Conservation (phyloP, 2,329 filamentous ascomycete species). For the Exophiala calicioides region DNA sequence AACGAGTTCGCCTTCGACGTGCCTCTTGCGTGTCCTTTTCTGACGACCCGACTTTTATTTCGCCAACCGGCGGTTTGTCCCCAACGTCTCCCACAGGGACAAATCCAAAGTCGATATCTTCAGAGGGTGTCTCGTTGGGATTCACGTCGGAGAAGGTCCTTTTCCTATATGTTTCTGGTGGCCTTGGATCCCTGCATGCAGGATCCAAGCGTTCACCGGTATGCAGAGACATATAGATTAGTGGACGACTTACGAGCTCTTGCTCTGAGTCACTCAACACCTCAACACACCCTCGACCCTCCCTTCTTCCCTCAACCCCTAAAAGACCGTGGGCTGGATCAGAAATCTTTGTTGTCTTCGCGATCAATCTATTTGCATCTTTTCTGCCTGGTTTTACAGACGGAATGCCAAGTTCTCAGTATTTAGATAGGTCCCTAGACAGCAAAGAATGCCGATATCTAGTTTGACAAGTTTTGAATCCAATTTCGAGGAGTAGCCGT, state of each 20-base stretch:
- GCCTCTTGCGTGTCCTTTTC: slow-evolving; percentile 4
- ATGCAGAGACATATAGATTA: slow-evolving; percentile 19
- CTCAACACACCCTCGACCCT: too few species aligned
- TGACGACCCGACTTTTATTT: neutral
- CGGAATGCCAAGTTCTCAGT: neutral
- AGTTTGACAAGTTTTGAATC: slow-evolving; percentile 9
- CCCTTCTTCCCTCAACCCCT: too few species aligned
- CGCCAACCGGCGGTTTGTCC: slow-evolving; percentile 11
- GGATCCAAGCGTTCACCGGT: slow-evolving; percentile 17
- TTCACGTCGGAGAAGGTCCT: slow-evolving; percentile 18
- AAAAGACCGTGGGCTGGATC: slow-evolving; percentile 22
- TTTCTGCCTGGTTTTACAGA: neutral
- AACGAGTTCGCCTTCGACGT: slow-evolving; percentile 21
- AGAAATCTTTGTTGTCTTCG: neutral
- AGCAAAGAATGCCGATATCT: slow-evolving; percentile 16
- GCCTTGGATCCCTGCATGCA: slow-evolving; percentile 21
- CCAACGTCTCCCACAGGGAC: slow-evolving; percentile 13
- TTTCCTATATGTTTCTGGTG: slow-evolving; percentile 20
- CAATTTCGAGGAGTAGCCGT: neutral
- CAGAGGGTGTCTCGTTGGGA: neutral
- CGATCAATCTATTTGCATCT: too few species aligned
- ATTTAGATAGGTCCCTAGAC: slow-evolving; percentile 5
- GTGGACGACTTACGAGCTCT: slow-evolving; percentile 19
- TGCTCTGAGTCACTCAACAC: slow-evolving; percentile 16
- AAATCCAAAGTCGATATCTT: slow-evolving; percentile 11